Conservation (phyloP, 164 flowering plant genomes). For the grape (Vitis vinifera) region ASM3070453v1 NC_081811.1:26744501-26745000, state of each 20-base stretch:
- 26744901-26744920: slow-evolving; percentile 10
- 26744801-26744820: slow-evolving; percentile 2
- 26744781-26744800: slow-evolving; percentile 14
- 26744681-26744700: slow-evolving; percentile 1
- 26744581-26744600: not conserved
- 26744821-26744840: slow-evolving; percentile 16
- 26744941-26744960: slow-evolving; percentile 17
- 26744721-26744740: not conserved
- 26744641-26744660: not conserved
- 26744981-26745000: too few relatives aligned
- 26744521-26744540: not conserved
- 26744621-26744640: not conserved
- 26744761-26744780: slow-evolving; percentile 4
- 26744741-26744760: slow-evolving; percentile 21
- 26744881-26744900: slow-evolving; percentile 19
- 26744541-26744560: not conserved
- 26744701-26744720: slow-evolving; percentile 7
- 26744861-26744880: slow-evolving; percentile 13
- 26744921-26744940: slow-evolving; percentile 18
- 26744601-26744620: not conserved
- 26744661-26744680: not conserved
- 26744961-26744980: not conserved
- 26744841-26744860: slow-evolving; percentile 3
- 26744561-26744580: not conserved
- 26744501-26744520: not conserved